A percentile compares a stretch with the other conserved stretches of the same genome.
phyloP scores from a whole-genome alignment of 768 basidiomycete genomes.

The Pleurotus giganteus region DNA sequence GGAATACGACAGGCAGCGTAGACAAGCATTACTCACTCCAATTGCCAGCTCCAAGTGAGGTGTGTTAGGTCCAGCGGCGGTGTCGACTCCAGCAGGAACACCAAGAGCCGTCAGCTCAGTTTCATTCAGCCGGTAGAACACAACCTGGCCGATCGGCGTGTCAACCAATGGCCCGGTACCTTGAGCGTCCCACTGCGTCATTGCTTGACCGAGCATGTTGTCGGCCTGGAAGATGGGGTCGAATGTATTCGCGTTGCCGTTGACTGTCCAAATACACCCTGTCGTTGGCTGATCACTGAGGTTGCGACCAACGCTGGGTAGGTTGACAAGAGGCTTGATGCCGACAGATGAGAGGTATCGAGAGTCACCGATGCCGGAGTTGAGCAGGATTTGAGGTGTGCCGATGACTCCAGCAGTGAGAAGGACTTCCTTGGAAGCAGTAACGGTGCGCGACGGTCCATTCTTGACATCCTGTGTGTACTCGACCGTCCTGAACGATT shows the following conservation, averaged over 20 bases:
- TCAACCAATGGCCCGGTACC: slow-evolving; percentile 16
- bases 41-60: slow-evolving; percentile 25
- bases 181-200: slow-evolving; percentile 15
- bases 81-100: slow-evolving; percentile 12
- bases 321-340: slow-evolving; percentile 15
- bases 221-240: slow-evolving; percentile 4
- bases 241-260: background rate
- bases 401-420: slow-evolving; percentile 30
- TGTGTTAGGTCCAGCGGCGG: slow-evolving; percentile 6
- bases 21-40: slow-evolving; percentile 31
- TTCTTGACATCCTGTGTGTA: slow-evolving; percentile 9
- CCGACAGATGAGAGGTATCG: slow-evolving; percentile 14
- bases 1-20: no score
- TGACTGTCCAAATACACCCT: background rate
- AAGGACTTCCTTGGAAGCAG: slow-evolving; percentile 28
- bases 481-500: slow-evolving; percentile 22
- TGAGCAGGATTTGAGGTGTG: slow-evolving; percentile 22
- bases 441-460: slow-evolving; percentile 2
- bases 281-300: slow-evolving; percentile 17
- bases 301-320: slow-evolving; percentile 21
- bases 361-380: slow-evolving; percentile 23
- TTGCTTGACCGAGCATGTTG: background rate
- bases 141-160: background rate
- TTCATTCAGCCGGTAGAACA: slow-evolving; percentile 11
- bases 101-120: slow-evolving; percentile 11